Percentiles rank a stretch among this genome's conserved stretches.
Conservation (phyloP, 768 basidiomycete species). For the Leccinum truebloodii region DNA sequence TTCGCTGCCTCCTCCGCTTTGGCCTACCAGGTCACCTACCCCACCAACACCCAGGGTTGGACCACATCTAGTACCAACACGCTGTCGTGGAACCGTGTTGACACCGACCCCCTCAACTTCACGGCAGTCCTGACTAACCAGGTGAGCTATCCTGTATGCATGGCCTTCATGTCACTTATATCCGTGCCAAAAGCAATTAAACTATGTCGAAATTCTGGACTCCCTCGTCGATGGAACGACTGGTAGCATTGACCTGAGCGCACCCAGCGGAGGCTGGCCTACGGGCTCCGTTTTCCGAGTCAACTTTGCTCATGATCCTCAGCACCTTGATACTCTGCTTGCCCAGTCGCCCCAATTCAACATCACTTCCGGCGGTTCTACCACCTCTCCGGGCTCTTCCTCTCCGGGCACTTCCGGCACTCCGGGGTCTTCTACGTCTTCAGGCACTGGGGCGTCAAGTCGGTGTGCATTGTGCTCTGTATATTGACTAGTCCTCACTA, state of each 20-base stretch:
- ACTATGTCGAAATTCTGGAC: slow-evolving; percentile 49
- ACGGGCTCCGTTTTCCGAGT: slow-evolving; percentile 63
- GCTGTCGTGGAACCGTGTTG: slow-evolving; percentile 64
- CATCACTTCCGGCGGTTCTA: slow-evolving; percentile 34
- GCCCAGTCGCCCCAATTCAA: slow-evolving; percentile 72
- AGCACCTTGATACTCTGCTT: slow-evolving; percentile 52
- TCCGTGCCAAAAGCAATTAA: slow-evolving; percentile 30
- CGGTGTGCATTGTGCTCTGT: background rate
- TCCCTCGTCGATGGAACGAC: slow-evolving; percentile 54
- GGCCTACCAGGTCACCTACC: slow-evolving; percentile 64
- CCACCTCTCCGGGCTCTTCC: slow-evolving; percentile 15
- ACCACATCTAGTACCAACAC: slow-evolving; percentile 50
- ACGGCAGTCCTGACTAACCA: slow-evolving; percentile 60
- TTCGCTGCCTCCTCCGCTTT: slow-evolving; percentile 55
- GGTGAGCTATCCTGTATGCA: slow-evolving; percentile 35
- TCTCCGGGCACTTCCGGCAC: slow-evolving; percentile 3
- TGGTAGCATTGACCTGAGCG: slow-evolving; percentile 41
- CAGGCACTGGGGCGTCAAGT: slow-evolving; percentile 11
- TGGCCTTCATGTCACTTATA: slow-evolving; percentile 3
- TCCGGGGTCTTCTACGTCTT: slow-evolving; percentile 9
- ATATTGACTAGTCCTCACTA: background rate
- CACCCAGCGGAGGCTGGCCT: slow-evolving; percentile 69
- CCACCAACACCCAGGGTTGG: slow-evolving; percentile 54
- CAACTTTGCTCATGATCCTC: slow-evolving; percentile 60
- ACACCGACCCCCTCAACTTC: slow-evolving; percentile 69